These are phyloP conservation scores for Micractinium conductrix DNA, from an alignment of 139 green algal species.

Conservation along the genomic window DNA sequence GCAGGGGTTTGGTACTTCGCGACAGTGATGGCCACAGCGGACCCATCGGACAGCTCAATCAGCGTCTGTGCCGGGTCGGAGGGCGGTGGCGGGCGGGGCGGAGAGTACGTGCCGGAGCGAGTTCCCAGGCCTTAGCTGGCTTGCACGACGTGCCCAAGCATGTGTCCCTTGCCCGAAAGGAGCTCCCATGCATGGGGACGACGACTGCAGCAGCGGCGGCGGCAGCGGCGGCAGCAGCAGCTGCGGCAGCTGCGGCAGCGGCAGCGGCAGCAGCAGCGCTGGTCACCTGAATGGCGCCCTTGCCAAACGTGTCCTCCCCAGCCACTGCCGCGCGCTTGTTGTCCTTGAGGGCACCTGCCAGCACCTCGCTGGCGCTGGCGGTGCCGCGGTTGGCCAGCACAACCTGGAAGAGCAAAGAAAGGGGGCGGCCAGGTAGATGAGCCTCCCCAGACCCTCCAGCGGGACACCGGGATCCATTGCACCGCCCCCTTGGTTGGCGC, in stretches of 20 bases:
- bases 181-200: not conserved
- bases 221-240: too few species aligned
- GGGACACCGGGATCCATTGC: conserved; percentile 60
- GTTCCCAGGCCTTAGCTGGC: too few species aligned
- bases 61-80: not conserved
- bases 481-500: too few species aligned
- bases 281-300: conserved; percentile 72
- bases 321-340: conserved; percentile 78
- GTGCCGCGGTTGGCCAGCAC: conserved; percentile 97
- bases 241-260: too few species aligned
- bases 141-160: too few species aligned
- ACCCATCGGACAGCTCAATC: conserved; percentile 47
- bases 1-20: conserved; percentile 83
- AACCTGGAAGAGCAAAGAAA: too few species aligned
- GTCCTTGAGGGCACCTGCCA: conserved; percentile 95
- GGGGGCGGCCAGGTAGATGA: too few species aligned
- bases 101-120: not conserved
- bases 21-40: conserved; percentile 92
- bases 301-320: conserved; percentile 94
- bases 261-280: too few species aligned
- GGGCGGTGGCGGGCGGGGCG: not conserved
- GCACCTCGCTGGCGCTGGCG: conserved; percentile 91
- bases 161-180: too few species aligned
- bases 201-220: not conserved
- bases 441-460: too few species aligned